Percentiles rank a stretch among this genome's conserved stretches.
These are phyloP conservation scores for Mycena amicta DNA, from an alignment of 768 basidiomycete species.

Conservation along the genomic window DNA sequence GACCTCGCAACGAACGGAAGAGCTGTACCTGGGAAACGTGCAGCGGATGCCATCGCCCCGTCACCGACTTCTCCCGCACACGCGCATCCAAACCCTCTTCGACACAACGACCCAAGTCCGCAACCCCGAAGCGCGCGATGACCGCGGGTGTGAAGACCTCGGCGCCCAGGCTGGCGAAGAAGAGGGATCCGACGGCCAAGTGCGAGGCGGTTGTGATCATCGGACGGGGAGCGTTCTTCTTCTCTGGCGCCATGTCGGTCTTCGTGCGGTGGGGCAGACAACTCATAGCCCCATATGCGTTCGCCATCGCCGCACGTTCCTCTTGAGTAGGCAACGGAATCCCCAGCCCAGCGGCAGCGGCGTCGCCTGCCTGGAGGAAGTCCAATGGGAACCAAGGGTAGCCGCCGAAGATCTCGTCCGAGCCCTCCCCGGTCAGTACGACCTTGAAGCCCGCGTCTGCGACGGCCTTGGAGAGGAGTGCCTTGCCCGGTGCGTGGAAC, in stretches of 20 bases:
- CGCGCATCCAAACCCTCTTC: constrained; percentile 15
- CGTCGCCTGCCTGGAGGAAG: constrained; percentile 7
- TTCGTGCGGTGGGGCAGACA: neutral
- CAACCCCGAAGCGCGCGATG: constrained; percentile 1
- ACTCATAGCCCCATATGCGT: neutral
- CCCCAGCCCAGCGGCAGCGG: neutral
- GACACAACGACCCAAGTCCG: constrained; percentile 5
- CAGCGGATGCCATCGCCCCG: constrained; percentile 15
- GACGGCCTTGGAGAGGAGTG: constrained; percentile 11
- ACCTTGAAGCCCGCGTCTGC: constrained; percentile 18
- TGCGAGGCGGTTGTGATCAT: constrained; percentile 5
- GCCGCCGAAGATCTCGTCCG: constrained; percentile 15
- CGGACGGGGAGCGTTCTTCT: neutral
- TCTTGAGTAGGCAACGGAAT: constrained; percentile 1
- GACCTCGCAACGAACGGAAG: too few relatives aligned
- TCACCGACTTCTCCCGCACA: constrained; percentile 12
- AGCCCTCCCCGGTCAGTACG: constrained; percentile 12
- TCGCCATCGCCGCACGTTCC: neutral
- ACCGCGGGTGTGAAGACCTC: constrained; percentile 10
- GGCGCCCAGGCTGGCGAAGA: neutral
- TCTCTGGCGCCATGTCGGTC: neutral
- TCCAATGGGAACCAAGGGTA: constrained; percentile 12
- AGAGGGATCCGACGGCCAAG: constrained; percentile 4
- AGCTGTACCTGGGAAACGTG: constrained; percentile 15
- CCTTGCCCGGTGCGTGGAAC: constrained; percentile 13